A percentile compares a stretch with the other conserved stretches of the same genome.
These are phyloP conservation scores for Leccinum solheimii DNA, from an alignment of 1,284 basidiomycete species.

Conservation along the genomic window DNA sequence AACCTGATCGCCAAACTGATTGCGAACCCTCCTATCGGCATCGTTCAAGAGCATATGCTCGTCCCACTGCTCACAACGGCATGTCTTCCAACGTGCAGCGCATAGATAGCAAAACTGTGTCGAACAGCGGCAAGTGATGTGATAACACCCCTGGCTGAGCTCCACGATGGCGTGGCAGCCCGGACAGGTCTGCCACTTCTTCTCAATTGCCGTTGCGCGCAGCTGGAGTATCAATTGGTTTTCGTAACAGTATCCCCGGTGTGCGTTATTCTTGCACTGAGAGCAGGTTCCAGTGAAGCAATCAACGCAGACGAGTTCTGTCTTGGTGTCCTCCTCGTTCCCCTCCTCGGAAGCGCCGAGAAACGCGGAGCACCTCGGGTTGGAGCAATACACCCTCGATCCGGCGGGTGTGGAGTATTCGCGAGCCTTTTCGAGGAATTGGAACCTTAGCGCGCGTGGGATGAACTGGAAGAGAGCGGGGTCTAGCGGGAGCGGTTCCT, in stretches of 20 bases:
- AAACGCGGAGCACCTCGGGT: slow-evolving; percentile 40
- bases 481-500: slow-evolving; percentile 31
- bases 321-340: slow-evolving; percentile 1
- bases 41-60: slow-evolving; percentile 36
- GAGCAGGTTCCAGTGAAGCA: slow-evolving; percentile 37
- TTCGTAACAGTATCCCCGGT: slow-evolving; percentile 20
- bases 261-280: slow-evolving; percentile 32
- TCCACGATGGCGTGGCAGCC: slow-evolving; percentile 44
- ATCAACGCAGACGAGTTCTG: slow-evolving; percentile 12
- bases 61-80: slow-evolving; percentile 42
- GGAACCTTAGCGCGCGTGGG: slow-evolving; percentile 15
- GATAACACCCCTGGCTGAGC: slow-evolving; percentile 43
- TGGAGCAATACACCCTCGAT: slow-evolving; percentile 44
- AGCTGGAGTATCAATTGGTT: slow-evolving; percentile 29
- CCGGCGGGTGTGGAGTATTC: slow-evolving; percentile 34
- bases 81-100: slow-evolving; percentile 40
- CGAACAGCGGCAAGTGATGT: slow-evolving; percentile 46
- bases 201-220: slow-evolving; percentile 31
- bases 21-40: slow-evolving; percentile 33
- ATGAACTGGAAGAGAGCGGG: slow-evolving; percentile 32
- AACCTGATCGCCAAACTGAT: slow-evolving; percentile 21
- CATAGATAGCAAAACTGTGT: slow-evolving; percentile 49
- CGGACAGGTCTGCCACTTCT: slow-evolving; percentile 45
- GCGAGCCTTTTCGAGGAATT: slow-evolving; percentile 32
- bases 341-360: slow-evolving; percentile 31